These are phyloP conservation scores for Solanum chmielewskii DNA, from an alignment of 257 asterid species.

Conservation along the genomic window DNA sequence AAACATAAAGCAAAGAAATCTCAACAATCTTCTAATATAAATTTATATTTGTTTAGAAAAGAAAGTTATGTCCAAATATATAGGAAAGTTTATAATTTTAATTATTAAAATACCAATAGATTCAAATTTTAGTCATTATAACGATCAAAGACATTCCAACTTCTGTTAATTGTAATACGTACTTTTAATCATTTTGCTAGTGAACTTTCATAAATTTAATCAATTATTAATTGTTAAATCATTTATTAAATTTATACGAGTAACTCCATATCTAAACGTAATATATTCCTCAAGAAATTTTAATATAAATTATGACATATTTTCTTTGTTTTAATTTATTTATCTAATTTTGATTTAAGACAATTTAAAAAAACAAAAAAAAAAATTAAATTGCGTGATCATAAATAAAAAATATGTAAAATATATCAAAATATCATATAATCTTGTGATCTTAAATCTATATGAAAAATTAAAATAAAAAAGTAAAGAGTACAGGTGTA, in stretches of 20 bases:
- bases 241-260: not conserved
- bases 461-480: too few relatives aligned
- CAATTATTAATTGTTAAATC: not conserved
- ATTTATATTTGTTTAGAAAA: not conserved
- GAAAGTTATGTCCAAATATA: not conserved
- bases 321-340: too few relatives aligned
- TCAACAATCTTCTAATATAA: not conserved
- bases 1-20: not conserved
- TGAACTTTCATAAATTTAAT: not conserved
- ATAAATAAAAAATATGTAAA: too few relatives aligned
- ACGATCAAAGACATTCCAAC: not conserved
- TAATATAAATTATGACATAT: too few relatives aligned
- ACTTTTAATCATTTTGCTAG: not conserved
- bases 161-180: not conserved
- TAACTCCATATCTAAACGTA: too few relatives aligned
- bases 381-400: too few relatives aligned
- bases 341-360: too few relatives aligned
- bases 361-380: too few relatives aligned
- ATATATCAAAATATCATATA: not conserved
- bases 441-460: accelerated
- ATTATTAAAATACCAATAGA: not conserved
- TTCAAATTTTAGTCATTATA: not conserved
- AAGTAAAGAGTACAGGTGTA: too few relatives aligned
- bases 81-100: not conserved
- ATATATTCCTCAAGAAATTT: too few relatives aligned